These are phyloP conservation scores for Nadsonia fulvescens DNA, from an alignment of 805 yeast genomes.

Conservation along the genomic window DNA sequence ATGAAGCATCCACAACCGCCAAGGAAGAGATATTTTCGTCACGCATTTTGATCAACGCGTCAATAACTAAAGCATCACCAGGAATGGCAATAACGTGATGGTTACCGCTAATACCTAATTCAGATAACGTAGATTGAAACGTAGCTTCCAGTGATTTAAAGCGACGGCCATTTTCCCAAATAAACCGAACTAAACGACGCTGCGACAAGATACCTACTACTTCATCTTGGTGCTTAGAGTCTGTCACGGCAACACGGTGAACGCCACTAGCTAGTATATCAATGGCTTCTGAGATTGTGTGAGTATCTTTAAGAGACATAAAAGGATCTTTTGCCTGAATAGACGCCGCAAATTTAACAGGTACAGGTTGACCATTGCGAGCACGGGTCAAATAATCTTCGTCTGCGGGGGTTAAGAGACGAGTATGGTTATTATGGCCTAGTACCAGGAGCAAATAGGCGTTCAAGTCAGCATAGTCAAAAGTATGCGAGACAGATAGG, in stretches of 20 bases:
- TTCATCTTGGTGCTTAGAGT: constrained; percentile 27
- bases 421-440: too few species aligned
- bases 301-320: constrained; percentile 47
- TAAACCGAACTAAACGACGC: constrained; percentile 63
- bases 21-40: constrained; percentile 68
- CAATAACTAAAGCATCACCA: constrained; percentile 77
- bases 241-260: constrained; percentile 74
- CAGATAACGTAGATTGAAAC: constrained; percentile 48
- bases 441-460: constrained; percentile 70
- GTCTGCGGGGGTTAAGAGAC: constrained; percentile 20
- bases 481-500: constrained; percentile 37
- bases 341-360: constrained; percentile 73
- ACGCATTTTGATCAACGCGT: constrained; percentile 77
- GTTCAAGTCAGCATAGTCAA: constrained; percentile 80
- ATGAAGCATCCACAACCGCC: constrained; percentile 74
- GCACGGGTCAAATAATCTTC: constrained; percentile 38
- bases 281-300: constrained; percentile 50
- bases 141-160: constrained; percentile 69
- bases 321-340: constrained; percentile 81
- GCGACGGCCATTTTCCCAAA: constrained; percentile 85
- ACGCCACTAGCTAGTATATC: constrained; percentile 86
- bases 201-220: constrained; percentile 81
- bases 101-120: constrained; percentile 51
- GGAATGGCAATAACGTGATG: constrained; percentile 60
- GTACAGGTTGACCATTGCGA: constrained; percentile 74